A percentile compares a stretch with the other conserved stretches of the same genome.
These are phyloP conservation scores for Prunus persica DNA, from an alignment of 306 rosid genomes.

Conservation along the genomic window DNA sequence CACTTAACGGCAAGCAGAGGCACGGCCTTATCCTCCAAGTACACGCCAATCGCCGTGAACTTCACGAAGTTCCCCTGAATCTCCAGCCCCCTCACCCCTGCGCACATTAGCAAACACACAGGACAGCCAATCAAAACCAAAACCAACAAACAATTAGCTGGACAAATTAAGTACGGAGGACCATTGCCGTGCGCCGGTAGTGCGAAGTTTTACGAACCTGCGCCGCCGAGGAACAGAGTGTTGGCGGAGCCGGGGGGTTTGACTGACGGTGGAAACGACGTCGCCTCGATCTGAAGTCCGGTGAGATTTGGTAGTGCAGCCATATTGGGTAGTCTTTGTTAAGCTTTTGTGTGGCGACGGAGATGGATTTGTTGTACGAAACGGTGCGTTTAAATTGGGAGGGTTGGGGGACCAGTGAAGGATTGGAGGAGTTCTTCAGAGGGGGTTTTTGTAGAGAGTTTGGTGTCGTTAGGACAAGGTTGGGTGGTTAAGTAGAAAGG, in stretches of 20 bases:
- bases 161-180: neutral
- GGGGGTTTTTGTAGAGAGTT: neutral
- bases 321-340: conserved; percentile 1
- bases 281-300: conserved; percentile 36
- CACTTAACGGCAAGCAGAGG: conserved; percentile 54
- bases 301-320: neutral
- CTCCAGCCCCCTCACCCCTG: conserved; percentile 53
- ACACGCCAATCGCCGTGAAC: conserved; percentile 69
- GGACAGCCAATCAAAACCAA: neutral
- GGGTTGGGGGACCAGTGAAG: fast-evolving
- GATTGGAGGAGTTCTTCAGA: neutral
- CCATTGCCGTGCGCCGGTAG: neutral
- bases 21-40: conserved; percentile 61
- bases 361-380: neutral
- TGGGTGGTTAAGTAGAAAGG: no score
- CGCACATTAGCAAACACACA: neutral
- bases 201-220: conserved; percentile 6
- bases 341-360: neutral
- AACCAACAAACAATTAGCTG: neutral
- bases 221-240: conserved; percentile 45
- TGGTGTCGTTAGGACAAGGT: neutral
- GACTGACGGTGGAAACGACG: conserved; percentile 22
- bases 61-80: conserved; percentile 56
- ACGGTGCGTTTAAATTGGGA: neutral
- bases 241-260: conserved; percentile 48